phyloP scores from a whole-genome alignment of 2,329 filamentous ascomycete species.

The Alternaria arborescens region DNA sequence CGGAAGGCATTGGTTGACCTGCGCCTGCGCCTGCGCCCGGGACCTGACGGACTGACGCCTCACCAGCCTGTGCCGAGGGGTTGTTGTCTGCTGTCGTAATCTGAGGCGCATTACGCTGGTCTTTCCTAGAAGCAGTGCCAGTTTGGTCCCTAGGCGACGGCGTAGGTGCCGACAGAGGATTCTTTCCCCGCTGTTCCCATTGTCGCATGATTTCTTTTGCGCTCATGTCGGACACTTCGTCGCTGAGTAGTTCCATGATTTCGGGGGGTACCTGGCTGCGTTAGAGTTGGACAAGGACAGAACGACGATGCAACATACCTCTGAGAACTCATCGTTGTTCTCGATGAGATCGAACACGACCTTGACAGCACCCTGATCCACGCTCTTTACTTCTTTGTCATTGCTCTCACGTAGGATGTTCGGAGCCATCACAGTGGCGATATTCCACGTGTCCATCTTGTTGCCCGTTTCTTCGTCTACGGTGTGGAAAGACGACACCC shows the following conservation, averaged over 20 bases:
- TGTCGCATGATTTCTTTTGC: slow-evolving; percentile 97
- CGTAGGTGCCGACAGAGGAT: slow-evolving; percentile 64
- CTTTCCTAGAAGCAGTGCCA: slow-evolving; percentile 62
- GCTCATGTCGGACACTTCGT: slow-evolving; percentile 86
- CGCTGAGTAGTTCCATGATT: slow-evolving; percentile 83
- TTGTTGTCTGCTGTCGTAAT: slow-evolving; percentile 86
- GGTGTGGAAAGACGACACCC: slow-evolving; percentile 96
- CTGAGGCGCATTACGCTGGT: slow-evolving; percentile 60
- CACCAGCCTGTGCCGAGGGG: slow-evolving; percentile 81
- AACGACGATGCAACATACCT: slow-evolving; percentile 69
- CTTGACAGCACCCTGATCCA: slow-evolving; percentile 92
- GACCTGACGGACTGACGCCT: slow-evolving; percentile 83
- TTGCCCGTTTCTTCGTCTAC: slow-evolving; percentile 96
- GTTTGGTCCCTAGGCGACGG: slow-evolving; percentile 45
- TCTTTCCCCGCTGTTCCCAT: slow-evolving; percentile 82
- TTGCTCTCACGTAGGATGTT: slow-evolving; percentile 83
- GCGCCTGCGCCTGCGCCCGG: slow-evolving; percentile 37
- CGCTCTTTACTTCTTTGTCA: slow-evolving; percentile 65
- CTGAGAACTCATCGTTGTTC: slow-evolving; percentile 95
- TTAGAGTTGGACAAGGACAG: slow-evolving; percentile 27
- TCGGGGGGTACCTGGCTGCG: slow-evolving; percentile 84
- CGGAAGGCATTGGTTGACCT: slow-evolving; percentile 19
- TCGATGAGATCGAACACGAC: slow-evolving; percentile 91
- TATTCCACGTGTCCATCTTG: slow-evolving; percentile 98
- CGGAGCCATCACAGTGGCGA: slow-evolving; percentile 95